Conservation (phyloP, 805 yeast genomes). For the Soucietia sequanensis region DNA sequence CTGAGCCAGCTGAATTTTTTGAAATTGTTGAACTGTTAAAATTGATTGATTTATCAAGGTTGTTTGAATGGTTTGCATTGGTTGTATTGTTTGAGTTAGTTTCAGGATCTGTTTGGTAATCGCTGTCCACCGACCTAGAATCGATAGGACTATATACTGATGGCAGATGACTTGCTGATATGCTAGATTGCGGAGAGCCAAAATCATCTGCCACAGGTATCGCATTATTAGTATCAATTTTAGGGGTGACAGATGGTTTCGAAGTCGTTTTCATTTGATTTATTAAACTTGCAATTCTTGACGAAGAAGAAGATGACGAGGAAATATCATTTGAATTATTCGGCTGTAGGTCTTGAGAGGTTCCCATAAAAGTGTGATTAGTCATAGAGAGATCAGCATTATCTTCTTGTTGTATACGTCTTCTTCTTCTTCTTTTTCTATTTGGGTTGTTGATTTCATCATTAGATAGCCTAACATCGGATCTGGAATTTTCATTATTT, state of each 20-base stretch:
- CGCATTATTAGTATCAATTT: no score
- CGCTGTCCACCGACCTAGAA: slow-evolving; percentile 1
- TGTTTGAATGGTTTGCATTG: not conserved
- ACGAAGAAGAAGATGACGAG: slow-evolving; percentile 2
- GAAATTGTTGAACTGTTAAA: no score
- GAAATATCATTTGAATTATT: no score
- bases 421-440: slow-evolving; percentile 15
- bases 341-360: not conserved
- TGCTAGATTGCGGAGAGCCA: slow-evolving; percentile 3
- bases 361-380: not conserved
- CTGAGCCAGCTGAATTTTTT: no score
- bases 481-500: no score
- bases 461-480: no score
- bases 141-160: slow-evolving; percentile 1
- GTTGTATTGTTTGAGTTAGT: not conserved
- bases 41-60: no score
- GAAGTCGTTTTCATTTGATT: slow-evolving; percentile 17
- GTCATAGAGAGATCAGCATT: not conserved
- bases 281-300: slow-evolving; percentile 20
- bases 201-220: not conserved
- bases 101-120: slow-evolving; percentile 2
- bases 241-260: not conserved
- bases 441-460: not conserved
- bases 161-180: slow-evolving; percentile 4
- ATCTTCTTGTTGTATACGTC: slow-evolving; percentile 1